Evolutionary conservation across 805 yeast species (phyloP).

Genomic region (Cyberlindnera amylophila): DNA sequence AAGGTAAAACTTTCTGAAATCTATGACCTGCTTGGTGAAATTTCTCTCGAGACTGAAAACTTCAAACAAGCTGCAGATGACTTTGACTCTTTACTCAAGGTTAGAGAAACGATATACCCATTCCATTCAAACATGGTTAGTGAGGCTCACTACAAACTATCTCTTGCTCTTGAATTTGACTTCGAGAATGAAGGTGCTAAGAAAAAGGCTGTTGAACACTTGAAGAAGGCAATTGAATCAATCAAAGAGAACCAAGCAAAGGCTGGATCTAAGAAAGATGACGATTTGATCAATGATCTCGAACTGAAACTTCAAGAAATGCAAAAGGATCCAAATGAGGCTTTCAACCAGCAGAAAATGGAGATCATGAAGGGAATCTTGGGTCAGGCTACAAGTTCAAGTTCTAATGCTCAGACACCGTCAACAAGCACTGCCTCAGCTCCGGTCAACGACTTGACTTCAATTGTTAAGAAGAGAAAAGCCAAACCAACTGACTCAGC

Average conservation of each 20-base stretch:
- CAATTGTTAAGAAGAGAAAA: slow-evolving; percentile 57
- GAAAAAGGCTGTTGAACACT: slow-evolving; percentile 49
- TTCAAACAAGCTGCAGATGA: slow-evolving; percentile 76
- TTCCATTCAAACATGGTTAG: slow-evolving; percentile 56
- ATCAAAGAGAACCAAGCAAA: slow-evolving; percentile 29
- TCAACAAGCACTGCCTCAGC: slow-evolving; percentile 28
- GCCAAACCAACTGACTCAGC: slow-evolving; percentile 15
- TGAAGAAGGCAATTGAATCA: slow-evolving; percentile 48
- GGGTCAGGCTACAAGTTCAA: slow-evolving; percentile 38
- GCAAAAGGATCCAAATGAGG: slow-evolving; percentile 46
- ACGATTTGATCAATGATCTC: slow-evolving; percentile 52
- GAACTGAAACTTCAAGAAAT: slow-evolving; percentile 53
- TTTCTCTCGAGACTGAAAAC: slow-evolving; percentile 85
- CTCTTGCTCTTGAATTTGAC: slow-evolving; percentile 72
- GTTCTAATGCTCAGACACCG: slow-evolving; percentile 24
- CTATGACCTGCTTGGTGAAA: slow-evolving; percentile 81
- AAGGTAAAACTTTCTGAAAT: slow-evolving; percentile 64
- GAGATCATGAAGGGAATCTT: slow-evolving; percentile 53
- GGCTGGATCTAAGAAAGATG: slow-evolving; percentile 36
- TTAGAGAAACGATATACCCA: slow-evolving; percentile 49
- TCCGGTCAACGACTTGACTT: slow-evolving; percentile 56
- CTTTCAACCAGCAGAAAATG: slow-evolving; percentile 45
- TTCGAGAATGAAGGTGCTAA: slow-evolving; percentile 48
- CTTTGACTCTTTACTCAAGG: slow-evolving; percentile 51
- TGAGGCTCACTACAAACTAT: slow-evolving; percentile 77